Evolutionary conservation across 129 eudicot genomes (phyloP).

Genomic region (Pseudognaphalium luteoalbum): DNA sequence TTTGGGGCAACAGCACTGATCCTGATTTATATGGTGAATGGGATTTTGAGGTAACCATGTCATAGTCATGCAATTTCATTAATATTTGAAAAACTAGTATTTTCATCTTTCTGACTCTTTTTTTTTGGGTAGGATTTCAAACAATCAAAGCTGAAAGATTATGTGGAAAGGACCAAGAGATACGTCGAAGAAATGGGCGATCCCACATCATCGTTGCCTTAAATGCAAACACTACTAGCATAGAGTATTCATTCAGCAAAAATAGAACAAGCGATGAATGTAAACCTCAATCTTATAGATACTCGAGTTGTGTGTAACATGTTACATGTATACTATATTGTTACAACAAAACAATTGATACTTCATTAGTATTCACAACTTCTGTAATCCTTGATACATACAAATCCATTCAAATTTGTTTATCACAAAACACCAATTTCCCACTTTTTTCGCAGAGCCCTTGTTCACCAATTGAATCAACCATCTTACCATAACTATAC

Average conservation of each 20-base stretch:
- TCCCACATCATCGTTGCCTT: slow-evolving; percentile 16
- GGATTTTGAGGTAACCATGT: slow-evolving; percentile 72
- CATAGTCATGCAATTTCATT: background rate
- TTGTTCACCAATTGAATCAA: slow-evolving; percentile 72
- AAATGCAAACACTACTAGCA: background rate
- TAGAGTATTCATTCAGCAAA: background rate
- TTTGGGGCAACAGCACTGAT: slow-evolving; percentile 73
- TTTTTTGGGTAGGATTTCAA: slow-evolving; percentile 61
- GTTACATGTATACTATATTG: background rate
- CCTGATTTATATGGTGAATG: slow-evolving; percentile 84
- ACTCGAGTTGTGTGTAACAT: background rate
- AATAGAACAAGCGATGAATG: slow-evolving; percentile 7
- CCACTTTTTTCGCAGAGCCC: slow-evolving; percentile 79
- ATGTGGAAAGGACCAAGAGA: slow-evolving; percentile 63
- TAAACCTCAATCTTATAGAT: background rate
- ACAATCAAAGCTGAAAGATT: slow-evolving; percentile 56
- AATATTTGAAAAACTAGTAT: background rate
- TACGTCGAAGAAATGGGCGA: slow-evolving; percentile 60
- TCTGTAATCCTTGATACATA: background rate
- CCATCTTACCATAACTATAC: slow-evolving; percentile 80
- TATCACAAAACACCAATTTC: slow-evolving; percentile 76
- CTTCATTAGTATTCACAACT: background rate
- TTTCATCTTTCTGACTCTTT: slow-evolving; percentile 18
- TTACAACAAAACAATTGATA: slow-evolving; percentile 4
- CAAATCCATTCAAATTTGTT: background rate